Evolutionary conservation across 805 yeast species (phyloP), one percentile per base, ranked within the genome.

Genomic region (Cyberlindnera lachancei): DNA sequence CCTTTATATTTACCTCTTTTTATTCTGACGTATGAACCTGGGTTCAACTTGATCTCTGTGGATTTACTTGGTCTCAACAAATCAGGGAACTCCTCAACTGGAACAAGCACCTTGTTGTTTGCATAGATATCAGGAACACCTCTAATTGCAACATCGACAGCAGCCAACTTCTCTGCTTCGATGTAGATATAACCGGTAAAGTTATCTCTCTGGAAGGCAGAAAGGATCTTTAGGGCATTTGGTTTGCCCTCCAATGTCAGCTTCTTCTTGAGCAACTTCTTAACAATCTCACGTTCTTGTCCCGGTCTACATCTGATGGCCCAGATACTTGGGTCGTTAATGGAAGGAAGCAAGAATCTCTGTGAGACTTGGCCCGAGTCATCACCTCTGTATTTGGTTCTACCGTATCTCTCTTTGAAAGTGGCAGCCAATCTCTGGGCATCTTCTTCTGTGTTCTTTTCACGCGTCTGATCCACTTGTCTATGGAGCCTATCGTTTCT

Each of bases 251-350:
- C 81, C 48, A 85, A 63, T 32, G 86, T 84, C 40, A 79, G 61
- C 64, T 85, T 84, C 62, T 88, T 86, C 47, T 88, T 87, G 60
- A 81, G 69, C 31, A 92, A 63, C 43, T 83, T 83, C 43, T 86
- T 75, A 16, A 92, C 95, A 42, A 88, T 65, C 33, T 86, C 95
- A 57, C 85, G 90, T 59, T 92, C 98, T 45, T 81, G 76, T 30
- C 97, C 96, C 21, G 84, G 86, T 50, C 94, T 75, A 63, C 94
- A 86, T 58, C 96, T 75, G 28, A 92, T 75, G 52, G 95, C 97
- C 83, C 95, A 92, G 48, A 92, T 85, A 34, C 86, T 78, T 7
- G 98, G 97, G 54, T 92, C 96, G 49, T 88, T 86, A 37, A 92
- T 95, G 20, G 96, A 86, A 10, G 98, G 98, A 58, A 92, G 69